These are phyloP conservation scores for Fusarium sp. DNA, from an alignment of 2,329 filamentous ascomycete species.

Conservation along the genomic window DNA sequence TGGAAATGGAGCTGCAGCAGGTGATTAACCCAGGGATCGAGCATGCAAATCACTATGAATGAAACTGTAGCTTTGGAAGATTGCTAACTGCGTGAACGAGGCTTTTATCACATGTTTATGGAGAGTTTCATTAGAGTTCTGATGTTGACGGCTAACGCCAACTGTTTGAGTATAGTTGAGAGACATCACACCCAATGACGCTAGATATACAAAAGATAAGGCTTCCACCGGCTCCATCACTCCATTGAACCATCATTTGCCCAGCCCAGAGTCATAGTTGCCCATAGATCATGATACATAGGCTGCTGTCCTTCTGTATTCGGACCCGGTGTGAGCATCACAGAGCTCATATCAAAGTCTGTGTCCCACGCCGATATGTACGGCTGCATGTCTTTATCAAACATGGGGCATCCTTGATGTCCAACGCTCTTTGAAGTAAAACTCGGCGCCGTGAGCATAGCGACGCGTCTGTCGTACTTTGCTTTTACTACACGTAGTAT, in stretches of 20 bases:
- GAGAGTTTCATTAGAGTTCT: background rate
- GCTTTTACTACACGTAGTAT: conserved; percentile 58
- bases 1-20: background rate
- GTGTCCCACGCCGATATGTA: conserved; percentile 60
- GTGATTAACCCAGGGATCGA: background rate
- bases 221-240: background rate
- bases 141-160: background rate
- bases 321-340: background rate
- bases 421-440: background rate
- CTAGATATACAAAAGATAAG: background rate
- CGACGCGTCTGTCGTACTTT: conserved; percentile 58
- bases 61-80: background rate
- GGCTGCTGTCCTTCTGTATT: conserved; percentile 36
- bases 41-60: background rate
- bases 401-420: conserved; percentile 59
- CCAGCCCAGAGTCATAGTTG: conserved; percentile 61
- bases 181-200: background rate
- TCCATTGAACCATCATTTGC: conserved; percentile 38
- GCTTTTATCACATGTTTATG: conserved; percentile 12
- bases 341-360: conserved; percentile 39
- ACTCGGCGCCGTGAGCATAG: conserved; percentile 39
- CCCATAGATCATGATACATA: conserved; percentile 59
- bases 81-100: background rate
- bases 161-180: background rate
- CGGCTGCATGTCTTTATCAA: conserved; percentile 61